Evolutionary conservation across 2,329 filamentous ascomycete genomes (phyloP), one percentile per base, ranked within the genome.

Genomic region (Apiospora marii): DNA sequence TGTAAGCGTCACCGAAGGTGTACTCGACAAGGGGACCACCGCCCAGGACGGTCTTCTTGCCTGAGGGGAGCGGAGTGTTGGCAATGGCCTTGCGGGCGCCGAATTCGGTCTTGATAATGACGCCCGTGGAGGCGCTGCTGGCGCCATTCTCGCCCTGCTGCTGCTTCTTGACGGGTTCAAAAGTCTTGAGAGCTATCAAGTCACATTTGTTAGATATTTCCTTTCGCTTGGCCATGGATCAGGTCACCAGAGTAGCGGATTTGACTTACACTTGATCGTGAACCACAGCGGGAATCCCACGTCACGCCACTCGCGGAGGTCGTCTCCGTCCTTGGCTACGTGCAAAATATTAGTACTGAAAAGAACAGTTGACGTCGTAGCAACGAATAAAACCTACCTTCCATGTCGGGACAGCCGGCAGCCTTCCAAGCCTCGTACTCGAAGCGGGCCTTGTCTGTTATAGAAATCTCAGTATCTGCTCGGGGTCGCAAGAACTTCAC

Each of bases 381-480:
- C 58, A 41, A 37, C 10, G 41, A 12, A 41, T 13, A 64, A 14
- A 64, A n/a, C 58, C 41, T 64, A 64, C 58, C 58, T 34, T 41
- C 30, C 58, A 64, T 64, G 16, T 64, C 22, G 10, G 58, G 58
- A 22, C 34, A 41, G 30, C 58, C 58, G 19, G 34, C 19, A 13
- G 58, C 30, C 34, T 41, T 64, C 58, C 58, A 64, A n/a, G 58
- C 58, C 58, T 64, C 58, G 19, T n/a, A 64, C 58, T 64, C 58
- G 4, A 64, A 13, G 4, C 58, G 58, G 19, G 41, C 10, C 19
- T n/a, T 64, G 19, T 64, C 58, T 64, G 13, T 64, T 41, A 7
- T 19, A 64, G 6, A 24, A 8, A 4, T 14, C 4, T 64, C 22
- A 64, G 34, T n/a, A 12, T 12, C 34, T 64, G 16, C 5, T 24